A percentile compares a stretch with the other conserved stretches of the same genome.
Evolutionary conservation across 2,329 filamentous ascomycete species (phyloP).

Genomic region (Drechslerella dactyloides): DNA sequence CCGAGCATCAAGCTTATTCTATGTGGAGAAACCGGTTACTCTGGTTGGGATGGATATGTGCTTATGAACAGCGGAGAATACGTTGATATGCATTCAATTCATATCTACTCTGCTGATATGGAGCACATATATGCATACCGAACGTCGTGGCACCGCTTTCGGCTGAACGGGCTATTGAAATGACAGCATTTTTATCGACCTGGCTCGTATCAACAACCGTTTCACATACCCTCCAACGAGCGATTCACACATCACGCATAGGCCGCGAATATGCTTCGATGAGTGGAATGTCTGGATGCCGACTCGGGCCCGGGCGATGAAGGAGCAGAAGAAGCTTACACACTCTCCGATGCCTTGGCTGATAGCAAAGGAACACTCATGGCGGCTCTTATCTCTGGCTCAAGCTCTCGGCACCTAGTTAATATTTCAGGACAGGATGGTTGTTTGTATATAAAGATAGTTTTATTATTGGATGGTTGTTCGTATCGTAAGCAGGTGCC

Average conservation of each 20-base stretch:
- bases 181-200: constrained; percentile 73
- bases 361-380: no score
- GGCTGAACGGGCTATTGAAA: constrained; percentile 76
- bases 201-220: constrained; percentile 72
- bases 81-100: constrained; percentile 82
- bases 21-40: constrained; percentile 73
- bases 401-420: no score
- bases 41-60: constrained; percentile 75
- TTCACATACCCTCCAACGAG: constrained; percentile 30
- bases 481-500: no score
- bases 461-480: no score
- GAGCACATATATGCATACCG: constrained; percentile 61
- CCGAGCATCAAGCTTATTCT: constrained; percentile 73
- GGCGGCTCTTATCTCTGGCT: constrained; percentile 73
- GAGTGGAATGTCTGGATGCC: constrained; percentile 88
- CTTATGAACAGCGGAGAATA: constrained; percentile 71
- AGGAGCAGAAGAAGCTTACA: constrained; percentile 77
- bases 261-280: constrained; percentile 78
- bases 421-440: no score
- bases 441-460: no score
- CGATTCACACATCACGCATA: constrained; percentile 63
- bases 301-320: constrained; percentile 72
- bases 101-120: constrained; percentile 71
- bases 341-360: constrained; percentile 76
- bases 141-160: constrained; percentile 70